phyloP scores from a whole-genome alignment of 306 rosid species.

The Betula pendula region DNA sequence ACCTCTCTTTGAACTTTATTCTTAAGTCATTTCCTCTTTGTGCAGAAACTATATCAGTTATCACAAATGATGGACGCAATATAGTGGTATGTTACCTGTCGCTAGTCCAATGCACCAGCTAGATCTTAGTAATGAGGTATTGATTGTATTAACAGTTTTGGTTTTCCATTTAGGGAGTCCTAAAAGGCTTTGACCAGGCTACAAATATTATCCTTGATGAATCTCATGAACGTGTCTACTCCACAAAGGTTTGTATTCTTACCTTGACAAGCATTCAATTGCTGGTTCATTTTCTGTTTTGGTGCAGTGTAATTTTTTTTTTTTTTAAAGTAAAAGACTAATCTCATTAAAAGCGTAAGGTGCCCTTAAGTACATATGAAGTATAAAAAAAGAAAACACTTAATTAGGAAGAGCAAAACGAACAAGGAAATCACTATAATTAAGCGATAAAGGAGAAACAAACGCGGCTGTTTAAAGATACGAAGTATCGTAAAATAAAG shows the following conservation, averaged over 20 bases:
- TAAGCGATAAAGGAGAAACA: no score
- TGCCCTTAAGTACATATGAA: no score
- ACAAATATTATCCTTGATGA: constrained; percentile 98
- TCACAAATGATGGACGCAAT: constrained; percentile 92
- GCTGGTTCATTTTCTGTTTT: neutral
- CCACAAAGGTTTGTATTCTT: constrained; percentile 72
- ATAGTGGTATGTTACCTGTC: constrained; percentile 65
- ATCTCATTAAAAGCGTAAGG: no score
- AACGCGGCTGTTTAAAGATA: no score
- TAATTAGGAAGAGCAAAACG: no score
- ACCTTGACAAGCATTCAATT: constrained; percentile 8
- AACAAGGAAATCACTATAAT: no score
- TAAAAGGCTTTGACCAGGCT: constrained; percentile 98
- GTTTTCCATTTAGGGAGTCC: constrained; percentile 57
- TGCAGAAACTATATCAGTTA: constrained; percentile 86
- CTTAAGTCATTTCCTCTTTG: neutral
- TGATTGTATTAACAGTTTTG: neutral
- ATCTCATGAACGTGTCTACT: constrained; percentile 92
- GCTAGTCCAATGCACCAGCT: constrained; percentile 4
- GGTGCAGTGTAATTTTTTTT: no score
- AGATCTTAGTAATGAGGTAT: neutral
- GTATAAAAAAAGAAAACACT: no score
- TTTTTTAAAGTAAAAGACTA: no score
- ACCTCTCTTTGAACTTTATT: neutral
- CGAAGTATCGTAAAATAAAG: no score